These are phyloP conservation scores for Gymnopus androsaceus DNA, from an alignment of 1,284 basidiomycete genomes.

Conservation along the genomic window DNA sequence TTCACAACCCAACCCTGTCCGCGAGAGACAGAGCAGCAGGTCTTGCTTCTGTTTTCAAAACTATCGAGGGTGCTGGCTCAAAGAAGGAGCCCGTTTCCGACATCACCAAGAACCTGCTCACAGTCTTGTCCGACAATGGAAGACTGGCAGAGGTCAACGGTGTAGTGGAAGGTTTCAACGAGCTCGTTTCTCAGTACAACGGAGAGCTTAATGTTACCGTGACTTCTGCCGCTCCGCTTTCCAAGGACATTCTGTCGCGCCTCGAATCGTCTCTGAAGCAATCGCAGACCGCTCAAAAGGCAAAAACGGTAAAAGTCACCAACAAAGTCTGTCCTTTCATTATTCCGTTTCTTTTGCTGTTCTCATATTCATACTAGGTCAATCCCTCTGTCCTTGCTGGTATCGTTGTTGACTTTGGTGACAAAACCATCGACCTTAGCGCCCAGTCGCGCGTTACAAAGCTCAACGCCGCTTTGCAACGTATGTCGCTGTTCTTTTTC, in stretches of 20 bases:
- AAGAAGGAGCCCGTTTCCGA: constrained; percentile 80
- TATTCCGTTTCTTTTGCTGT: constrained; percentile 14
- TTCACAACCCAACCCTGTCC: constrained; percentile 90
- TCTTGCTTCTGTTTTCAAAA: constrained; percentile 68
- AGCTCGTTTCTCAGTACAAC: constrained; percentile 86
- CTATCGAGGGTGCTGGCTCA: constrained; percentile 52
- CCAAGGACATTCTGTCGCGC: constrained; percentile 70
- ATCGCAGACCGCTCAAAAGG: constrained; percentile 79
- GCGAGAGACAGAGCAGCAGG: constrained; percentile 73
- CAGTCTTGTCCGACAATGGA: constrained; percentile 92
- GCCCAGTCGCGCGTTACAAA: constrained; percentile 93
- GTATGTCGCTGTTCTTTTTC: constrained; percentile 38
- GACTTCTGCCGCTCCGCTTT: constrained; percentile 83
- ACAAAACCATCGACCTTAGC: constrained; percentile 96
- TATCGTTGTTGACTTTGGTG: constrained; percentile 94
- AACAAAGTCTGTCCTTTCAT: constrained; percentile 71
- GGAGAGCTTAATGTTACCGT: constrained; percentile 94
- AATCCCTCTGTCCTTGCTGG: constrained; percentile 89
- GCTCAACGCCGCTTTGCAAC: constrained; percentile 86
- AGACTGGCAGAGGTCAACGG: constrained; percentile 82
- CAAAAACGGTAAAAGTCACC: constrained; percentile 83
- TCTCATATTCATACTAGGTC: constrained; percentile 51
- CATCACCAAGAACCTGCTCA: constrained; percentile 91
- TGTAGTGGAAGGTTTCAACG: constrained; percentile 91
- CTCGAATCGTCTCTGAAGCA: constrained; percentile 86